A percentile compares a stretch with the other conserved stretches of the same genome.
These are phyloP conservation scores for Penicillium paradoxum DNA, from an alignment of 495 filamentous ascomycete species.

Conservation along the genomic window DNA sequence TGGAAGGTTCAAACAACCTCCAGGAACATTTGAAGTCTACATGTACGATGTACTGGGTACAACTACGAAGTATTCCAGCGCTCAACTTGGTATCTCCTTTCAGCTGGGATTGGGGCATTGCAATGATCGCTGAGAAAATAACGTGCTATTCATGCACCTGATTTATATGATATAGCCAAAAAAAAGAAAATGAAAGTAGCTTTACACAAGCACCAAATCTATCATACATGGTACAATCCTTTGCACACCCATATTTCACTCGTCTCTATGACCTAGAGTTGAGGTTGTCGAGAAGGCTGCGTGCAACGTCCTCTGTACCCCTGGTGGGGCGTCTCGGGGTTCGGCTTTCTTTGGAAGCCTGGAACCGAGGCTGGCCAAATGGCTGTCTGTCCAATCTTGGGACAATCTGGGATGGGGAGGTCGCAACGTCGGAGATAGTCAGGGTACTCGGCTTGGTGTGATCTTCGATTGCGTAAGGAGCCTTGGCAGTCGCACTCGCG, in stretches of 20 bases:
- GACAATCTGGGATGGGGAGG: slow-evolving; percentile 23
- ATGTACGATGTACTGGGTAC: neutral
- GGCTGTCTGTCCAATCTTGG: slow-evolving; percentile 30
- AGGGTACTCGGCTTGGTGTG: slow-evolving; percentile 24
- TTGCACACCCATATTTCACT: slow-evolving; percentile 5
- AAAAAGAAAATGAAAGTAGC: slow-evolving; percentile 23
- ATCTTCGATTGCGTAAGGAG: slow-evolving; percentile 47
- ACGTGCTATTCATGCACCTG: slow-evolving; percentile 18
- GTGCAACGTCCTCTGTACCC: slow-evolving; percentile 32
- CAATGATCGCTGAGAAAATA: slow-evolving; percentile 3
- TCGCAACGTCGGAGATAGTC: slow-evolving; percentile 27
- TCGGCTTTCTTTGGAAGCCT: neutral
- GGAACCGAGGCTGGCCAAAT: slow-evolving; percentile 15
- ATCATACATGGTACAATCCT: slow-evolving; percentile 36
- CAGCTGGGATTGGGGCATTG: neutral
- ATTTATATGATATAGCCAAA: slow-evolving; percentile 32
- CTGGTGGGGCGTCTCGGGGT: slow-evolving; percentile 7
- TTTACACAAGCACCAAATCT: slow-evolving; percentile 33
- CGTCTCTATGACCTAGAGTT: slow-evolving; percentile 3
- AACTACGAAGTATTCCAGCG: too few relatives aligned
- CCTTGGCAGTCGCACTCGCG: slow-evolving; percentile 38
- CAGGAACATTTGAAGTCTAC: neutral
- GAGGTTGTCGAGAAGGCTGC: slow-evolving; percentile 30
- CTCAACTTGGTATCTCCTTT: neutral
- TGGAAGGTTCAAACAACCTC: neutral